Percentiles rank a stretch among this genome's conserved stretches.
These are phyloP conservation scores for Vicia faba DNA, from an alignment of 306 rosid genomes.

Conservation along the genomic window DNA sequence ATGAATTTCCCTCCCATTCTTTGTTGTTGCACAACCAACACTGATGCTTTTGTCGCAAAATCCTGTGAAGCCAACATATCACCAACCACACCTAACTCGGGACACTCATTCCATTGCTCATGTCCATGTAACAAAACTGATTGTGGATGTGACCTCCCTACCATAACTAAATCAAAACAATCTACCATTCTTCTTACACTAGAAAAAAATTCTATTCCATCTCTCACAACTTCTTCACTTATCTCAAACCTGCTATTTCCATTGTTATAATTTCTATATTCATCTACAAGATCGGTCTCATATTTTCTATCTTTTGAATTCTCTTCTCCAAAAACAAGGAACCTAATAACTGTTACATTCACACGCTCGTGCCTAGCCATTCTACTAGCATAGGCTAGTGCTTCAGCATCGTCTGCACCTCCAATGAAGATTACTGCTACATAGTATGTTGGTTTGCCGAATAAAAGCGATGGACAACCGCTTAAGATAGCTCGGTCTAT, in stretches of 20 bases:
- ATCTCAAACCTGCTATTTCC: conserved; percentile 57
- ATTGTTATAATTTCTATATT: conserved; percentile 45
- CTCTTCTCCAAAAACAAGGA: conserved; percentile 62
- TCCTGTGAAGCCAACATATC: conserved; percentile 72
- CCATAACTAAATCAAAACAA: conserved; percentile 64
- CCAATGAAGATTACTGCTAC: conserved; percentile 69
- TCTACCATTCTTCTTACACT: conserved; percentile 50
- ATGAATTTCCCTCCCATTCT: conserved; percentile 46
- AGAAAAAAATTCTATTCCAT: conserved; percentile 50
- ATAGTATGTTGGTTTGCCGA: conserved; percentile 31
- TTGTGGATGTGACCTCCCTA: conserved; percentile 56
- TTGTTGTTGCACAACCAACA: conserved; percentile 71
- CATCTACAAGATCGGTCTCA: conserved; percentile 58
- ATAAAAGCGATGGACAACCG: conserved; percentile 37
- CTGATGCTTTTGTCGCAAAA: conserved; percentile 50
- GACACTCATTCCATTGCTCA: conserved; percentile 67
- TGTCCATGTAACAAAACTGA: conserved; percentile 49
- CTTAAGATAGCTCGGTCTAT: conserved; percentile 54
- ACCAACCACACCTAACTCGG: conserved; percentile 63
- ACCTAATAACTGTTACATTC: conserved; percentile 54
- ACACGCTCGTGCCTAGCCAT: conserved; percentile 59
- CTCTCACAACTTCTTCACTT: conserved; percentile 65
- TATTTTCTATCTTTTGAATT: conserved; percentile 52
- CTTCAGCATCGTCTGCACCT: conserved; percentile 69
- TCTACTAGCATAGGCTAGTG: conserved; percentile 62